Evolutionary conservation across 352 stramenopile species (phyloP).

Genomic region (Phytopythium helicoides): DNA sequence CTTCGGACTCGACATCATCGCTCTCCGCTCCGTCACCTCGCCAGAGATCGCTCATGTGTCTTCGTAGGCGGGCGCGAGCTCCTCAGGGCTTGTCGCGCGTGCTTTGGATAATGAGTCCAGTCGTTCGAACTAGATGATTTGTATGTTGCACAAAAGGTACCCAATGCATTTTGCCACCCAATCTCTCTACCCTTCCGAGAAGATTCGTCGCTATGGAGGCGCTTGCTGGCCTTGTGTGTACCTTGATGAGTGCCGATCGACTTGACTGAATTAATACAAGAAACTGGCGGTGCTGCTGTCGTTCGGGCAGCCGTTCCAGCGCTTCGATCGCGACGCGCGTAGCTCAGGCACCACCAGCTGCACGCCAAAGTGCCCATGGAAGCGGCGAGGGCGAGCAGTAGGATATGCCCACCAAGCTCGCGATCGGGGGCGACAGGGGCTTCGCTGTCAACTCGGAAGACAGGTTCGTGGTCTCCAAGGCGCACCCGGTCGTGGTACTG

Average conservation of each 20-base stretch:
- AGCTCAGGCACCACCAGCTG: conserved; percentile 56
- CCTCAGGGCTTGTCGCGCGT: too few relatives aligned
- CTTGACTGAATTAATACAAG: conserved; percentile 83
- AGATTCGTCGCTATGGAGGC: too few relatives aligned
- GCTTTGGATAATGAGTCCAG: too few relatives aligned
- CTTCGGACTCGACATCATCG: too few relatives aligned
- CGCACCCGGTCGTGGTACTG: conserved; percentile 73
- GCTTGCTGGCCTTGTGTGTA: too few relatives aligned
- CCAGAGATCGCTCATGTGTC: too few relatives aligned
- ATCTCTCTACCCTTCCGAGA: too few relatives aligned
- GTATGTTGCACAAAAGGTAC: too few relatives aligned
- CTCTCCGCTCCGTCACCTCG: too few relatives aligned
- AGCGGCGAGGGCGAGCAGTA: not conserved
- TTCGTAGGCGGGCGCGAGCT: too few relatives aligned
- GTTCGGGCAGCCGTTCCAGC: conserved; percentile 76
- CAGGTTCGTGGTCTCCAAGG: conserved; percentile 88
- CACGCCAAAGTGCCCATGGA: conserved; percentile 33
- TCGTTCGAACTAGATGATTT: too few relatives aligned
- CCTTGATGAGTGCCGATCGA: conserved; percentile 98
- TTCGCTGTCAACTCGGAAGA: conserved; percentile 88
- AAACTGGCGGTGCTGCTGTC: conserved; percentile 94
- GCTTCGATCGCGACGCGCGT: conserved; percentile 42
- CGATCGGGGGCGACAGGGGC: conserved; percentile 94
- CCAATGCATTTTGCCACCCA: too few relatives aligned
- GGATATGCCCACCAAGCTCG: conserved; percentile 87